These are phyloP conservation scores for Ophiosphaerella narmari DNA, from an alignment of 2,329 filamentous ascomycete species.

Conservation along the genomic window DNA sequence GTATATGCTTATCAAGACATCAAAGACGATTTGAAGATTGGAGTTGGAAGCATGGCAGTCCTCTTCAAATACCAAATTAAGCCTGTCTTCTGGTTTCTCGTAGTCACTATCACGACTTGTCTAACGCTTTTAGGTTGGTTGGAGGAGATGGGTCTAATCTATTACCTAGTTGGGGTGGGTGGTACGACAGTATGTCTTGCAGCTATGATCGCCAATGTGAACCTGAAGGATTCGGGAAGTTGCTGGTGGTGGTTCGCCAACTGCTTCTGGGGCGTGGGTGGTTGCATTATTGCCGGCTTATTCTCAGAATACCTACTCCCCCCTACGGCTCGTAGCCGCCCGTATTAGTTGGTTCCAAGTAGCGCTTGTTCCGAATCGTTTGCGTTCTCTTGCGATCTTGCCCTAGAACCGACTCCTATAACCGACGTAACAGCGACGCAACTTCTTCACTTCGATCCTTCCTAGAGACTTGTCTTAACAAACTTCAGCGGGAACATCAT, in stretches of 20 bases:
- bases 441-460: too few relatives aligned
- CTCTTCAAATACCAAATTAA: slow-evolving; percentile 1
- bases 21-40: slow-evolving; percentile 39
- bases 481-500: too few relatives aligned
- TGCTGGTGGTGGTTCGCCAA: slow-evolving; percentile 12
- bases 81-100: neutral
- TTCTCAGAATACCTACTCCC: neutral
- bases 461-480: too few relatives aligned
- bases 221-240: neutral
- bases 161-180: neutral
- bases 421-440: too few relatives aligned
- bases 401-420: too few relatives aligned
- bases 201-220: neutral
- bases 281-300: neutral
- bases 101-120: neutral
- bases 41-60: slow-evolving; percentile 23
- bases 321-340: too few relatives aligned
- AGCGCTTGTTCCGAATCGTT: too few relatives aligned
- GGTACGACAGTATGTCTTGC: neutral
- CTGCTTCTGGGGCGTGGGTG: slow-evolving; percentile 5
- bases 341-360: too few relatives aligned
- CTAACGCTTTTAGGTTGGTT: neutral
- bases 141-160: neutral
- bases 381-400: too few relatives aligned
- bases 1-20: slow-evolving; percentile 45